Evolutionary conservation across 2,329 filamentous ascomycete species (phyloP), one percentile per base, ranked within the genome.

Genomic region (Pseudogymnoascus pannorum): DNA sequence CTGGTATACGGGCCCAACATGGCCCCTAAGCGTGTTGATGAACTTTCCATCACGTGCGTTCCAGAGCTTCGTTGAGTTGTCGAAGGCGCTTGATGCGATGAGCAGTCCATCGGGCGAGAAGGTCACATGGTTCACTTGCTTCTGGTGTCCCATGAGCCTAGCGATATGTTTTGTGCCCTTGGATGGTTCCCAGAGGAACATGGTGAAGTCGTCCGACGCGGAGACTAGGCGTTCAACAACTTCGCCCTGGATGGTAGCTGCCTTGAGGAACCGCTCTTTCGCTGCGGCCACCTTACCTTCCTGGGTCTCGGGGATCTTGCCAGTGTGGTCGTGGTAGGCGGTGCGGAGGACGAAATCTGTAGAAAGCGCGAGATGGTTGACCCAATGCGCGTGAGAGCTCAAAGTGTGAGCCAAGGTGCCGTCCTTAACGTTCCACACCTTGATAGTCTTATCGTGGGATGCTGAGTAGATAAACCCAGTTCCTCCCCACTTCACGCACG

Each of bases 21-120:
- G 94, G 6, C 92, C 94, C 60, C 92, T 84, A 29, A 97, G 81
- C 0, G 91, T 96, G 70, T 88, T 87, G 67, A 96, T 85, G 75
- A 97, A 97, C 66, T 87, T 88, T 51, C 84, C 84, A 66, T 87
- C 84, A 64, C 82, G 81, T 2, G 88, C 89, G 67, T 87, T 90
- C 92, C 92, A 97, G 24, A 97, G 76, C 76, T 96, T 96, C 68
- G 93, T 91, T 69, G 93, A 90, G 72, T 97, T 99, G 74, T 99
- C 94, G 77, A 93, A 99, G 3, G 88, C 87, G 7, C 90, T 87
- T 36, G 89, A 95, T 7, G 94, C 94, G 68, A 99, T 92, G 62
- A 93, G 82, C 7, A 84, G 81, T 33, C 92, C 93, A 70, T 97
- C 92, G 0, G 93, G 92, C 0, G 91, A 96, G 75, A 97, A 97